phyloP scores from a whole-genome alignment of 2,329 filamentous ascomycete species.

The Nigrospora sphaerica region DNA sequence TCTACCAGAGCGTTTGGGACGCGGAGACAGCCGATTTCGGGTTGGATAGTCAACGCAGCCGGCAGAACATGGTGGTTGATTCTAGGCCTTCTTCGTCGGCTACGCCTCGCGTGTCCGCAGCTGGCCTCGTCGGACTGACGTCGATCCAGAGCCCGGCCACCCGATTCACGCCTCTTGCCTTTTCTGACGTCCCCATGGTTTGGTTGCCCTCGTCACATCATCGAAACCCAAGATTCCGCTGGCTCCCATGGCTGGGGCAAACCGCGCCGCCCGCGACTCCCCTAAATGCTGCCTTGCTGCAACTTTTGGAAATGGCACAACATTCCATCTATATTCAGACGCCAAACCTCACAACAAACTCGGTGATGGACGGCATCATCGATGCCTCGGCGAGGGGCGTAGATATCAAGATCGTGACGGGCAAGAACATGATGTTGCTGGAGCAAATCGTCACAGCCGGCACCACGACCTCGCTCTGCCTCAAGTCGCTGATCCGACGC shows the following conservation, averaged over 20 bases:
- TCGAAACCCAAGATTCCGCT: conserved; percentile 56
- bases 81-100: background rate
- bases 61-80: too few species aligned
- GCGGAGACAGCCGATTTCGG: conserved; percentile 8
- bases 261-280: conserved; percentile 53
- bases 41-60: background rate
- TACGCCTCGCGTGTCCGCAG: too few species aligned
- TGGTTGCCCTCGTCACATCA: conserved; percentile 71
- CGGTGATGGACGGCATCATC: conserved; percentile 55
- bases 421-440: conserved; percentile 63
- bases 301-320: conserved; percentile 51
- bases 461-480: conserved; percentile 61
- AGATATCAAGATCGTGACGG: conserved; percentile 60
- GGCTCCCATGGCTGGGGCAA: conserved; percentile 46
- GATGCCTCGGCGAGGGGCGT: conserved; percentile 59
- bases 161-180: conserved; percentile 7
- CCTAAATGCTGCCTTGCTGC: conserved; percentile 58
- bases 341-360: conserved; percentile 66
- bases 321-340: conserved; percentile 63
- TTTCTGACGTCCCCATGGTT: conserved; percentile 40
- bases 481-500: conserved; percentile 50
- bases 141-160: conserved; percentile 14
- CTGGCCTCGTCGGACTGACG: conserved; percentile 6
- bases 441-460: conserved; percentile 78
- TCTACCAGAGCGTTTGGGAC: conserved; percentile 66